Evolutionary conservation across 148 eudicot genomes (phyloP), one percentile per base, ranked within the genome.

Genomic region (Spergularia marina): DNA sequence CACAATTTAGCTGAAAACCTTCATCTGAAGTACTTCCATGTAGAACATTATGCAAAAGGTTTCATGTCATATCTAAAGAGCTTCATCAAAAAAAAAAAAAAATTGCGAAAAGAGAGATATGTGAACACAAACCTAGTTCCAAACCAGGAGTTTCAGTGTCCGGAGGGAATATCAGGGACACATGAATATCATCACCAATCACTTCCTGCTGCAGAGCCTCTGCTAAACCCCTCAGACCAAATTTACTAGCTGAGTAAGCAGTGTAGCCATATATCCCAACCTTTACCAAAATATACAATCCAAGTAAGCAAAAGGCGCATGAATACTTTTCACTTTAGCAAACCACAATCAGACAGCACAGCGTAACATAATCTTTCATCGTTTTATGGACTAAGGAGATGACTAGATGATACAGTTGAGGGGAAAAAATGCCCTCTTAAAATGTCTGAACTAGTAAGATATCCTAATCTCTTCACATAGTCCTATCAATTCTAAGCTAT

Each of bases 131-230:
- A 95, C 99, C 98, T 90, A 85, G 88, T 12, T 52, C 85, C 13
- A 92, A 85, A 51, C 92, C 99, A 74, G 98, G 96, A 70, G 99
- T 95, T 23, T 92, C 94, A 6, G 99, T 95, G 77, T 91, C 98
- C 18, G 99, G 98, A 61, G 97, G 99, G 68, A 89, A 95, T 77
- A 92, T 85, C 25, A 95, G 90, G 21, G 97, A 92, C 36, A 92
- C 85, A 51, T 92, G 97, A 71, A 96, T 92, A 82, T 89, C 71
- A 68, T 96, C 87, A 44, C 85, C 82, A 82, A 95, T 92, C 68
- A 95, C 88, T 83, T 92, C 98, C 72, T 95, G 99, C 72, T 95
- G 99, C 74, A 95, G 57, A 53, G 97, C 88, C 83, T 95, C 98
- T 16, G 98, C 98, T 81, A 95, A 74, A 34, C 99, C 99, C 77